Conservation (phyloP, 768 basidiomycete species). For the Tricholoma sp. region DNA sequence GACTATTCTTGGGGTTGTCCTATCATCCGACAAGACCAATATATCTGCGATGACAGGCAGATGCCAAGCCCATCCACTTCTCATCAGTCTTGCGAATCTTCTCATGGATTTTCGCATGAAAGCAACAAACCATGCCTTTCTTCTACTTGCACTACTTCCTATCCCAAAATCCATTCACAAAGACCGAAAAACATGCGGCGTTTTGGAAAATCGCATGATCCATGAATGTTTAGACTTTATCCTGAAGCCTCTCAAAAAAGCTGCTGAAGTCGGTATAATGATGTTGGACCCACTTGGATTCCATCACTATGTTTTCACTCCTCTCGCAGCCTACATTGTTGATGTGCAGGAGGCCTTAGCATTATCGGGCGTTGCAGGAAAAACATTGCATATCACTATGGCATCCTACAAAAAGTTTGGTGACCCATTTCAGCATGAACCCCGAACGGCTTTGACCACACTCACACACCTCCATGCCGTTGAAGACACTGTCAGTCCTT, state of each 20-base stretch:
- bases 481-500: slow-evolving; percentile 11
- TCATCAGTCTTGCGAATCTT: too few relatives aligned
- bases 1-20: too few relatives aligned
- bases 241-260: too few relatives aligned
- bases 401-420: slow-evolving; percentile 16
- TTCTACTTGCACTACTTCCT: too few relatives aligned
- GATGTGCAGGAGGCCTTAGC: slow-evolving; percentile 16
- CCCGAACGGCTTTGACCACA: slow-evolving; percentile 16
- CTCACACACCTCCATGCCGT: slow-evolving; percentile 16
- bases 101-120: too few relatives aligned
- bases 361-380: slow-evolving; percentile 21
- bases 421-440: slow-evolving; percentile 20
- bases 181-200: slow-evolving; percentile 8
- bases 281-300: slow-evolving; percentile 24
- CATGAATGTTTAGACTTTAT: slow-evolving; percentile 22
- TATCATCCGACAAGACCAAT: too few relatives aligned
- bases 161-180: slow-evolving; percentile 10
- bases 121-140: too few relatives aligned
- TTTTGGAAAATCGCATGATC: slow-evolving; percentile 20
- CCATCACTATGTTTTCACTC: slow-evolving; percentile 19
- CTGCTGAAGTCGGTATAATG: slow-evolving; percentile 13
- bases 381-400: slow-evolving; percentile 24
- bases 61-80: too few relatives aligned
- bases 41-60: too few relatives aligned
- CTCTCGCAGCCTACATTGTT: slow-evolving; percentile 14